A percentile compares a stretch with the other conserved stretches of the same genome.
Conservation (phyloP, 2,329 filamentous ascomycete genomes). For the Cladorrhinum sp. region DNA sequence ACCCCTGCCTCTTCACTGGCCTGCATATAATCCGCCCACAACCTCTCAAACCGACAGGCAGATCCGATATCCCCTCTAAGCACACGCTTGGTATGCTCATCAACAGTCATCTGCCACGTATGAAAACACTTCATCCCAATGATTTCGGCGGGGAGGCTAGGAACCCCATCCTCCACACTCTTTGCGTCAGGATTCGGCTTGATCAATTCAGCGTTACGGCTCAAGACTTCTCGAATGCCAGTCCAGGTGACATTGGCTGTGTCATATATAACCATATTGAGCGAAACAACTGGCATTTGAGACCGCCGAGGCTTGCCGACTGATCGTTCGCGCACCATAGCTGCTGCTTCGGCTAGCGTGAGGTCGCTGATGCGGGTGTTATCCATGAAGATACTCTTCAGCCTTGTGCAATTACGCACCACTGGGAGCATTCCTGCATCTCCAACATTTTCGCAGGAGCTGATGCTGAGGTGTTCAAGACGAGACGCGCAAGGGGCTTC, state of each 20-base stretch:
- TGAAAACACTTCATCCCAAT: constrained; percentile 92
- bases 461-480: constrained; percentile 80
- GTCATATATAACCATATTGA: constrained; percentile 83
- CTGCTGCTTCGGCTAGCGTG: constrained; percentile 77
- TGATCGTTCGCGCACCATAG: constrained; percentile 68
- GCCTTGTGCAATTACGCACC: constrained; percentile 67
- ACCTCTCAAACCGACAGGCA: constrained; percentile 77
- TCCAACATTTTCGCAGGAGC: constrained; percentile 82
- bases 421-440: constrained; percentile 82
- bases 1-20: constrained; percentile 79
- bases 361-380: constrained; percentile 90
- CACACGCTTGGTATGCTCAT: constrained; percentile 88
- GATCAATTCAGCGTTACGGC: constrained; percentile 72
- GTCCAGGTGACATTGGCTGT: constrained; percentile 92
- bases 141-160: constrained; percentile 62
- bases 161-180: not conserved
- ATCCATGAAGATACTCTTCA: constrained; percentile 79
- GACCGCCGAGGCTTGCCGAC: constrained; percentile 26
- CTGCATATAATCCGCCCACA: constrained; percentile 95
- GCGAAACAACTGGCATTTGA: constrained; percentile 54
- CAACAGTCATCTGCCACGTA: constrained; percentile 90
- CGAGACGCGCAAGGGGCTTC: constrained; percentile 68
- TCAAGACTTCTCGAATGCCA: constrained; percentile 81
- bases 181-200: constrained; percentile 13
- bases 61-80: constrained; percentile 70